Percentiles rank a stretch among this genome's conserved stretches.
Conservation (phyloP, 129 eudicot genomes). For the Deinandra increscens region DNA sequence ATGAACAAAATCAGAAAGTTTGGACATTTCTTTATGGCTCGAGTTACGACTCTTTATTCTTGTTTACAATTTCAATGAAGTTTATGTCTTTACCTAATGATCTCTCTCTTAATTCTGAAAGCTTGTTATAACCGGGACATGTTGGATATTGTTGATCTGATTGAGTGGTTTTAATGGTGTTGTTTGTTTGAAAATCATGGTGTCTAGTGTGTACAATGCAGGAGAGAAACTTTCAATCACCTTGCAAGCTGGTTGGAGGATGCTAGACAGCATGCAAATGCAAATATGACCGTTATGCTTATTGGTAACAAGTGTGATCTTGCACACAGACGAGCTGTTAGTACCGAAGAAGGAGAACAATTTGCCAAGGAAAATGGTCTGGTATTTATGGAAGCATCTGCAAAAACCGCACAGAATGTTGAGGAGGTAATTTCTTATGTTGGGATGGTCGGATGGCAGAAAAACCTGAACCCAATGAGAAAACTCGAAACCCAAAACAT, state of each 20-base stretch:
- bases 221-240: conserved; percentile 95
- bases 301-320: conserved; percentile 88
- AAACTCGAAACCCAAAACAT: too few relatives aligned
- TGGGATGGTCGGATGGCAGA: too few relatives aligned
- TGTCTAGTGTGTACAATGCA: conserved; percentile 21
- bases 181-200: not conserved
- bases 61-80: not conserved
- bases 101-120: not conserved
- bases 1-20: not conserved
- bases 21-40: not conserved
- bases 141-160: not conserved
- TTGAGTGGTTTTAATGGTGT: not conserved
- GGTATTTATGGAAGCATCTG: conserved; percentile 87
- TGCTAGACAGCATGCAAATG: conserved; percentile 91
- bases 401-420: conserved; percentile 90
- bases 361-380: conserved; percentile 92
- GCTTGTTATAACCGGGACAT: not conserved
- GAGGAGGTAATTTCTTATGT: conserved; percentile 58
- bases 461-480: too few relatives aligned
- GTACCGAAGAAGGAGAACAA: conserved; percentile 94
- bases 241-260: conserved; percentile 98
- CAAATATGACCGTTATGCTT: conserved; percentile 92
- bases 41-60: not conserved
- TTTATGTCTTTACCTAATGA: not conserved
- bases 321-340: conserved; percentile 87